Conservation (phyloP, 2,329 filamentous ascomycete species). For the Gnomoniopsis sp. region DNA sequence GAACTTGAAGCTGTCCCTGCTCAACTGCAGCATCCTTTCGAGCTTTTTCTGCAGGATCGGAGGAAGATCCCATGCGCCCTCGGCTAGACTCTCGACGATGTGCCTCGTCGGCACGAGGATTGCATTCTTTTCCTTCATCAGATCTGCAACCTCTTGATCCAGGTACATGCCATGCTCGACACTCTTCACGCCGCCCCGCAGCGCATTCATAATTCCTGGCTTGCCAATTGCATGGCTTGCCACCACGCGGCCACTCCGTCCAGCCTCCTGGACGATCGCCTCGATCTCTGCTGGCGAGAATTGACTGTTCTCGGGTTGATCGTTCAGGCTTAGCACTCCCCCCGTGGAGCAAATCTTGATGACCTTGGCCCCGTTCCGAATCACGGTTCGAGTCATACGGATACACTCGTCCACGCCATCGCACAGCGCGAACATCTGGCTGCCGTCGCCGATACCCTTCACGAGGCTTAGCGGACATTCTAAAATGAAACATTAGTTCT, state of each 20-base stretch:
- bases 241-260: conserved; percentile 34
- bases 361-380: conserved; percentile 43
- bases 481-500: no score
- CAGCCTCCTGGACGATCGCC: conserved; percentile 41
- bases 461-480: conserved; percentile 33
- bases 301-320: conserved; percentile 40
- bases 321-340: conserved; percentile 39
- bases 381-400: conserved; percentile 37
- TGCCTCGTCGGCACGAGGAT: conserved; percentile 42
- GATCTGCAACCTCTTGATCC: conserved; percentile 39
- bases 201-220: conserved; percentile 41
- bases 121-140: conserved; percentile 42
- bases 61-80: conserved; percentile 30
- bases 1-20: conserved; percentile 35
- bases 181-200: conserved; percentile 40
- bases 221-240: conserved; percentile 45
- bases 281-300: conserved; percentile 41
- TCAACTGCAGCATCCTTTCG: conserved; percentile 31
- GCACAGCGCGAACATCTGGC: conserved; percentile 31
- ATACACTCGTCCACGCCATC: conserved; percentile 45
- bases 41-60: conserved; percentile 35
- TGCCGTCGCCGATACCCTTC: conserved; percentile 28
- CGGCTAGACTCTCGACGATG: conserved; percentile 36
- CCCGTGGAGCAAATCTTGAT: conserved; percentile 45
- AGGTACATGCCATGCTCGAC: conserved; percentile 48